Conservation (phyloP, 163 green algal genomes). For the Scenedesmus sp. region DNA sequence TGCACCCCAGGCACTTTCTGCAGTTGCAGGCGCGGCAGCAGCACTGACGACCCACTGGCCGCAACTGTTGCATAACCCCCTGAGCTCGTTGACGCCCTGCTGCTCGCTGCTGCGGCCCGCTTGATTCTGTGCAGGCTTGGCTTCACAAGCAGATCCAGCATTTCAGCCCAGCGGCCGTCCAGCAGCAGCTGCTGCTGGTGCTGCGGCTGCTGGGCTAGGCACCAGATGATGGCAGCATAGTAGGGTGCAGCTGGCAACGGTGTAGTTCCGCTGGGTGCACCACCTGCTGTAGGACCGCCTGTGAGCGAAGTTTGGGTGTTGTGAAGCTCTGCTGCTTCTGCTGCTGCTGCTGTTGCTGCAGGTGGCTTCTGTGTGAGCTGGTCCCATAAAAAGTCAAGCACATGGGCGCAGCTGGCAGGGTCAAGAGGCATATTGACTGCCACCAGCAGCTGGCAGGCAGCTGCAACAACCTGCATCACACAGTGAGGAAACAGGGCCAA, state of each 20-base stretch:
- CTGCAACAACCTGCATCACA: slow-evolving; percentile 23
- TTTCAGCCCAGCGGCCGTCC: slow-evolving; percentile 27
- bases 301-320: not conserved
- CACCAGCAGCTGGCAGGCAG: slow-evolving; percentile 28
- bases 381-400: slow-evolving; percentile 33
- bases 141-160: not conserved
- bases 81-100: not conserved
- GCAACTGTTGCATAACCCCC: not conserved
- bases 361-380: not conserved
- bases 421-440: slow-evolving; percentile 15
- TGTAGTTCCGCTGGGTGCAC: not conserved
- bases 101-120: not conserved
- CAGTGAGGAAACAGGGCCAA: not conserved
- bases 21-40: slow-evolving; percentile 23
- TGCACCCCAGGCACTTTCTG: not conserved
- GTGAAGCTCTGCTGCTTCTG: not conserved
- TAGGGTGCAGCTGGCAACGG: not conserved
- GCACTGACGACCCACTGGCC: not conserved
- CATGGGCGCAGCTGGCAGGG: not conserved
- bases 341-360: slow-evolving; percentile 11
- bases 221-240: slow-evolving; percentile 41
- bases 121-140: slow-evolving; percentile 10
- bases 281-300: not conserved
- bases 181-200: slow-evolving; percentile 40
- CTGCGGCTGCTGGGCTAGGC: slow-evolving; percentile 21